These are phyloP conservation scores for Podochytrium sp. DNA, from an alignment of 192 early-diverging fungal genomes.

Conservation along the genomic window DNA sequence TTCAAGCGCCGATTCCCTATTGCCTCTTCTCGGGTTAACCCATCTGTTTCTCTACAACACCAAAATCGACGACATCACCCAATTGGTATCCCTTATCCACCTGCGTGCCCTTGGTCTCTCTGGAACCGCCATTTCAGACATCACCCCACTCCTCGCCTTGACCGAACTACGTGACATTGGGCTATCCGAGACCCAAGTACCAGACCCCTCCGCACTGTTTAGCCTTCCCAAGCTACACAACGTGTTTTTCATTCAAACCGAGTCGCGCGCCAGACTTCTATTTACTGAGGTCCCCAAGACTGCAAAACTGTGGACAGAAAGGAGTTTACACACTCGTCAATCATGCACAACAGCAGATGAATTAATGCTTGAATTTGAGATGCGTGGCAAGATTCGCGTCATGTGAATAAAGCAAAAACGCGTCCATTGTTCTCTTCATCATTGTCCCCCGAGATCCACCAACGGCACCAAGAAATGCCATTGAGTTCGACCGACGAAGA, in stretches of 20 bases:
- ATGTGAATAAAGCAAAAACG: neutral
- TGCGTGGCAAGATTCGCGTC: neutral
- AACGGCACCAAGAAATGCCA: neutral
- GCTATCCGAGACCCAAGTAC: neutral
- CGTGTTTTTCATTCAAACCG: neutral
- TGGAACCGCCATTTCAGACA: neutral
- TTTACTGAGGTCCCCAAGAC: no score
- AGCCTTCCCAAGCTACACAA: neutral
- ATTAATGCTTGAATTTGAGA: neutral
- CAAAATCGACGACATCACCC: neutral
- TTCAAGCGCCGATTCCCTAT: neutral
- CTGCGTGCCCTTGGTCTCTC: neutral
- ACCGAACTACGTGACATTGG: neutral
- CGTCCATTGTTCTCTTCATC: neutral
- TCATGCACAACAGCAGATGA: neutral
- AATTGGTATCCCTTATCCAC: neutral
- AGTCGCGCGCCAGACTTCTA: no score
- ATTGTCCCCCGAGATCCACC: neutral
- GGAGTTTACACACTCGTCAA: neutral
- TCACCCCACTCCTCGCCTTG: neutral
- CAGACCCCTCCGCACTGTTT: neutral
- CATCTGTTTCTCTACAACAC: conserved; percentile 3
- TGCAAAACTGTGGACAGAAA: neutral
- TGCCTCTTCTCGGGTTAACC: neutral
- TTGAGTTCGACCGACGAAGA: neutral